Conservation (phyloP, 164 flowering plant genomes). For the Piper longum region DNA sequence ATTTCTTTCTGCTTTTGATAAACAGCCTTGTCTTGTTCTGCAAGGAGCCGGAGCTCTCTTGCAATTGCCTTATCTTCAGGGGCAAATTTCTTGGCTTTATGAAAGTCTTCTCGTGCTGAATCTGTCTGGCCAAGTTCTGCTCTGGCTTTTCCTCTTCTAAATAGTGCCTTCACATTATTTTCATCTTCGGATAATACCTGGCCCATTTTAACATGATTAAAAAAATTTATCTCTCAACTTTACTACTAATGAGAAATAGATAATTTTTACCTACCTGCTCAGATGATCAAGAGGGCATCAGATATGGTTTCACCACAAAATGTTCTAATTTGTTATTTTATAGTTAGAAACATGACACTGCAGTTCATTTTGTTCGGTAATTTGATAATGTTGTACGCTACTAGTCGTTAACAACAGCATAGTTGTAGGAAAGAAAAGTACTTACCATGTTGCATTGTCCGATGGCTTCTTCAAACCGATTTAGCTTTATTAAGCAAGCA, state of each 20-base stretch:
- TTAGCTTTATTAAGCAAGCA: constrained; percentile 79
- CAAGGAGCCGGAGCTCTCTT: constrained; percentile 56
- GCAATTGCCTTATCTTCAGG: constrained; percentile 76
- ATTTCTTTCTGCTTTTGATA: constrained; percentile 89
- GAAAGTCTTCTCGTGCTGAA: constrained; percentile 80
- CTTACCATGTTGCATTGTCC: constrained; percentile 83
- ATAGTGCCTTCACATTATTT: constrained; percentile 77
- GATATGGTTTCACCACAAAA: no score
- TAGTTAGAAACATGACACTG: no score
- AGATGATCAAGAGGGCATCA: no score
- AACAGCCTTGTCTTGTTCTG: constrained; percentile 72
- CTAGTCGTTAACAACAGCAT: no score
- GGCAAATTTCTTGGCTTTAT: constrained; percentile 67
- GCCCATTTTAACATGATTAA: neutral
- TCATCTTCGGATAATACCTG: constrained; percentile 86
- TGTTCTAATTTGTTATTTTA: no score
- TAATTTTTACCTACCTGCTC: no score
- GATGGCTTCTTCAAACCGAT: constrained; percentile 80
- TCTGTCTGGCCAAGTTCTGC: constrained; percentile 95
- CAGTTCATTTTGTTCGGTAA: no score
- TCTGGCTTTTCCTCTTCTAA: constrained; percentile 93
- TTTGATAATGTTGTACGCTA: no score
- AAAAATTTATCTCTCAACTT: neutral
- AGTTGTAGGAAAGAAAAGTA: neutral
- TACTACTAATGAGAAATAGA: neutral